Base-by-base conservation (phyloP, 805 yeast species). In the Metschnikowia corniflorae region DNA sequence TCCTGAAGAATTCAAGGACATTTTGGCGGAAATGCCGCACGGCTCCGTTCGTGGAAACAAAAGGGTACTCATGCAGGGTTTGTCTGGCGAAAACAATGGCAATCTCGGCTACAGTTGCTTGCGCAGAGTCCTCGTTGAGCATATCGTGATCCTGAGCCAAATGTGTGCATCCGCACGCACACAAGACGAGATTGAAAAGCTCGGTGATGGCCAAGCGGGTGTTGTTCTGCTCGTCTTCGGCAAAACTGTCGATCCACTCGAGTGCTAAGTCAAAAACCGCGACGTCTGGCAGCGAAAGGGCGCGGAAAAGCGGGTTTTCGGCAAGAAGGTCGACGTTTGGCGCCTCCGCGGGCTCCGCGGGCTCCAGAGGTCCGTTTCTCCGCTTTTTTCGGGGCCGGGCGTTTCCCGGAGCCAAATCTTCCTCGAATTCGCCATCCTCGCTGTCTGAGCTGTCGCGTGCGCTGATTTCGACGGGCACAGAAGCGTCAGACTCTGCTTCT, bases 131-230 rank as follows among this genome's bases (percentile, higher is more conserved):
- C 35, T 74, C 65, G 50, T 79, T 80, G 16, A 65, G 68, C 33
- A 86, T 79, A 55, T 88, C 96, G 56, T 89, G 95, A 18, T 77
- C 75, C 41, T 80, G 80, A 7, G 86, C 74, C 17, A 73, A 75
- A 2, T 78, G 68, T 15, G 77, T 68, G 33, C 88, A 81, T 0
- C 96, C 96, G 54, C 86, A 78, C 32, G 80, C 66, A 40, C 88
- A 68, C 26, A 89, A 61, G 1, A 86, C 48, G 33, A 87, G 67
- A 56, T 89, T 88, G 28, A 88, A 61, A 33, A 88, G 59, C 24
- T 75, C 76, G 29, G 78, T 73, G 34, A 85, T 58, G 2, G 88
- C 80, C 20, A 30, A 30, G 14, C 33, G 21, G 2, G 47, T 33
- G 27, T 33, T 34, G 22, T 34, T 23, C 19, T 37, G 35, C 9